Evolutionary conservation across 495 filamentous ascomycete genomes (phyloP).

Genomic region (Chaetomium fimeti): DNA sequence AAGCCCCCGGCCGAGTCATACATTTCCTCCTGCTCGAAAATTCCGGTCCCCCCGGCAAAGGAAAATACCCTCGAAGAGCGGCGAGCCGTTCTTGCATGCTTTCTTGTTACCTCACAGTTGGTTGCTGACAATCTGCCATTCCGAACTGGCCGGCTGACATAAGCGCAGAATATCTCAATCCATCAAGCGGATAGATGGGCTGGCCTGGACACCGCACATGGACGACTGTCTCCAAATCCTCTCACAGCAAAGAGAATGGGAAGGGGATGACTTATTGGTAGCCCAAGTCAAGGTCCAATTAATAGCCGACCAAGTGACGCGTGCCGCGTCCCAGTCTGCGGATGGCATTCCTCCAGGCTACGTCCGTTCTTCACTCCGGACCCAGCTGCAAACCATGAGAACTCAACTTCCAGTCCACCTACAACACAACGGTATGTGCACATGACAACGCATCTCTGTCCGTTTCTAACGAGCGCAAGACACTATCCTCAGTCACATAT

Average conservation of each 20-base stretch:
- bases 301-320: constrained; percentile 35
- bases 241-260: constrained; percentile 46
- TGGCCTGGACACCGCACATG: constrained; percentile 55
- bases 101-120: constrained; percentile 53
- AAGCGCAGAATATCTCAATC: constrained; percentile 33
- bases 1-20: constrained; percentile 39
- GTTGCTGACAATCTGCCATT: constrained; percentile 2
- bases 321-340: constrained; percentile 33
- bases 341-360: constrained; percentile 39
- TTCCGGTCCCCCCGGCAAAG: constrained; percentile 18
- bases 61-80: constrained; percentile 53
- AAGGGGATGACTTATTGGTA: constrained; percentile 52
- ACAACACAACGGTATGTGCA: constrained; percentile 44
- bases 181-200: constrained; percentile 45
- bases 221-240: constrained; percentile 52
- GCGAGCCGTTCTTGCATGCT: constrained; percentile 55
- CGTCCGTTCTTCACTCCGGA: constrained; percentile 47
- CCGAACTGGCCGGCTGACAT: not conserved
- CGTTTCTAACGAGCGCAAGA: constrained; percentile 29
- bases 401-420: constrained; percentile 38
- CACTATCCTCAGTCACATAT: constrained; percentile 39
- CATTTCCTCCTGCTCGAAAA: constrained; percentile 23
- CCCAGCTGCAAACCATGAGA: constrained; percentile 44
- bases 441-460: not conserved
- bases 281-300: constrained; percentile 43